Evolutionary conservation across 2,329 filamentous ascomycete species (phyloP), one percentile per base, ranked within the genome.

Genomic region (Sporothrix protearum): DNA sequence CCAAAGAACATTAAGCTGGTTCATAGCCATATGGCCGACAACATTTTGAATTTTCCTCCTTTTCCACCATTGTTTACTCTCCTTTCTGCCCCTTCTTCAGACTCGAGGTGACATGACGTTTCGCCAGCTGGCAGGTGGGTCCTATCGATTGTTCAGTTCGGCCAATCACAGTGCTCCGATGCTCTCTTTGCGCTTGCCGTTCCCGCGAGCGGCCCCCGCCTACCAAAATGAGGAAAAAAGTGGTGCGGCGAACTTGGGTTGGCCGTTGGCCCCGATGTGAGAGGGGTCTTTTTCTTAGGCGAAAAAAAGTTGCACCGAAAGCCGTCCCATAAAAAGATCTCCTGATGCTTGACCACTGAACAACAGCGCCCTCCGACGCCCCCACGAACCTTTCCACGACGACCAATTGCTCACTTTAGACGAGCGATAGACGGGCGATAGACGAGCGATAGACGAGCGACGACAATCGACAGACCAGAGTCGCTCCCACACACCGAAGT

Each of bases 291-390:
- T 22, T 49, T 39, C 12, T 5, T 49, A 33, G 25, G 63, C 42
- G 16, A 22, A 49, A 67, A 67, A 67, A 64, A 67, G 64, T 39
- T 67, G 64, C 64, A 51, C 64, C 64, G 47, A 4, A 39, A 28
- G n/a, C 25, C 16, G 39, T n/a, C n/a, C 10, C 25, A 55, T 45
- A 69, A 67, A 68, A 68, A 59, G 16, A 69, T 69, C 67, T 69
- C 67, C 67, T 69, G 67, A 69, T 47, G 53, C 19, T 55, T 5
- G 36, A 55, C 66, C 66, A 57, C 30, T 25, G 19, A 39, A 68
- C 30, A 14, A 49, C 42, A 47, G 63, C 36, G 33, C 42, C 25
- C 42, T 22, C 25, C 25, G 19, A 19, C 6, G 8, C n/a, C 22
- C n/a, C n/a, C 59, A 22, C 59, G 16, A 2, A 49, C 36, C 8